phyloP scores from a whole-genome alignment of 2,329 filamentous ascomycete genomes.

The Escovopsis weberi region DNA sequence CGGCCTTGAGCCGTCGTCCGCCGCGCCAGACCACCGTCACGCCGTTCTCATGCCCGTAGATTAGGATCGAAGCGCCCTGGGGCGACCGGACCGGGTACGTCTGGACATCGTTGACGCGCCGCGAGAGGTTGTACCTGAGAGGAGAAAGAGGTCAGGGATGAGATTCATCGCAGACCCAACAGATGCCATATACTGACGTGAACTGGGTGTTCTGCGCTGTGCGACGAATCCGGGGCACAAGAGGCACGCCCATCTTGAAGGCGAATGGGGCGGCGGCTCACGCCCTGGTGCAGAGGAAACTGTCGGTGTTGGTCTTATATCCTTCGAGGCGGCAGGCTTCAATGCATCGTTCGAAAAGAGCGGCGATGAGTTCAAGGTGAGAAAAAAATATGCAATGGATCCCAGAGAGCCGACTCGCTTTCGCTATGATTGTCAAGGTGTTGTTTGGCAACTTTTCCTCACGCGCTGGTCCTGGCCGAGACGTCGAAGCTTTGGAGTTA shows the following conservation, averaged over 20 bases:
- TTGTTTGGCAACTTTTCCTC: slow-evolving; percentile 4
- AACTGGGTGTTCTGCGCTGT: slow-evolving; percentile 34
- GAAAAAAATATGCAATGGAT: too few species aligned
- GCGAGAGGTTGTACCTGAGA: slow-evolving; percentile 42
- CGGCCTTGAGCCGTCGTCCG: slow-evolving; percentile 41
- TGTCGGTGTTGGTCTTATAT: not conserved
- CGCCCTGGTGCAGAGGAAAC: slow-evolving; percentile 3
- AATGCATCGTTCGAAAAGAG: not conserved
- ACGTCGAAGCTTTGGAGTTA: slow-evolving; percentile 2
- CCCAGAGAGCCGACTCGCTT: not conserved
- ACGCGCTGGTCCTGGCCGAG: slow-evolving; percentile 3
- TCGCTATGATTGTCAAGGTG: not conserved
- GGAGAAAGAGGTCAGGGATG: too few species aligned
- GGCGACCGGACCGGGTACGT: slow-evolving; percentile 46
- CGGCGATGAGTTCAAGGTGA: too few species aligned
- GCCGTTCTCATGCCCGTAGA: slow-evolving; percentile 51
- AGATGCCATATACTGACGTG: slow-evolving; percentile 23
- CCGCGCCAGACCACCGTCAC: slow-evolving; percentile 48
- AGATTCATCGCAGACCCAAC: not conserved
- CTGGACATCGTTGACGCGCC: slow-evolving; percentile 44
- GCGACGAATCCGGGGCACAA: slow-evolving; percentile 28
- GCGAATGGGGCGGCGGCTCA: slow-evolving; percentile 2
- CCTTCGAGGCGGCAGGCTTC: not conserved
- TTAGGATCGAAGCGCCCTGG: slow-evolving; percentile 47
- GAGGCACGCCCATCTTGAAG: slow-evolving; percentile 18